These are phyloP conservation scores for Panaeolus papilionaceus DNA, from an alignment of 768 basidiomycete species.

Conservation along the genomic window DNA sequence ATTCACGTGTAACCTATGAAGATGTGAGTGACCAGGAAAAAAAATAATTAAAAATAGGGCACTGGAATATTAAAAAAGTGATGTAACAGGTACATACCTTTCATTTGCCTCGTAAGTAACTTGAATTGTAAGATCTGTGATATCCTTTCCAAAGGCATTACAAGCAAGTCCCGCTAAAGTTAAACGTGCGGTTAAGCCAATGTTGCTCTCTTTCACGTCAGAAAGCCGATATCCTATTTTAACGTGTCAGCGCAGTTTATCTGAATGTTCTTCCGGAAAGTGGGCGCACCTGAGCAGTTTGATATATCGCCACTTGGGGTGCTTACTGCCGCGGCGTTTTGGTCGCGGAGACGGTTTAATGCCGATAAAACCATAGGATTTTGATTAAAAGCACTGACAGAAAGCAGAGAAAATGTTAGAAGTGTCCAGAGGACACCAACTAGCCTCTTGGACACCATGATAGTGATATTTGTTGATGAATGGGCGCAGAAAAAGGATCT, in stretches of 20 bases:
- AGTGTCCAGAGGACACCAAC: neutral
- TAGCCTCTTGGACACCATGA: neutral
- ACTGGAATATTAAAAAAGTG: too few species aligned
- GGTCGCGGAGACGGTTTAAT: constrained; percentile 1
- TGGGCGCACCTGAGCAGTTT: constrained; percentile 25
- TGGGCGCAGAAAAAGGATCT: neutral
- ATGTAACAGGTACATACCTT: constrained; percentile 38
- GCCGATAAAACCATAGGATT: neutral
- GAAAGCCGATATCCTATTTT: constrained; percentile 59
- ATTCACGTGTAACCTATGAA: constrained; percentile 65
- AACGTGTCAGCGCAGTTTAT: neutral
- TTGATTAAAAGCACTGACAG: neutral
- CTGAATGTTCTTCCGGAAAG: constrained; percentile 21
- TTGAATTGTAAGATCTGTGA: constrained; percentile 63
- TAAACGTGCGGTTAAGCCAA: constrained; percentile 61
- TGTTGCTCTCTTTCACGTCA: constrained; percentile 46
- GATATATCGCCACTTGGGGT: constrained; percentile 21
- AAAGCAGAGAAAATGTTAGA: neutral
- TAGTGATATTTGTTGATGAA: neutral
- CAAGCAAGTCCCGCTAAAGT: constrained; percentile 62
- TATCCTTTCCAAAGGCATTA: constrained; percentile 69
- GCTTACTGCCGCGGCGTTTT: neutral
- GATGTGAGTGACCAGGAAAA: neutral
- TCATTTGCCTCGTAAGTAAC: constrained; percentile 68
- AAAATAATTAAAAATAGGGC: too few species aligned